These are phyloP conservation scores for Pestalotiopsis sp. DNA, from an alignment of 2,329 filamentous ascomycete species.

Conservation along the genomic window DNA sequence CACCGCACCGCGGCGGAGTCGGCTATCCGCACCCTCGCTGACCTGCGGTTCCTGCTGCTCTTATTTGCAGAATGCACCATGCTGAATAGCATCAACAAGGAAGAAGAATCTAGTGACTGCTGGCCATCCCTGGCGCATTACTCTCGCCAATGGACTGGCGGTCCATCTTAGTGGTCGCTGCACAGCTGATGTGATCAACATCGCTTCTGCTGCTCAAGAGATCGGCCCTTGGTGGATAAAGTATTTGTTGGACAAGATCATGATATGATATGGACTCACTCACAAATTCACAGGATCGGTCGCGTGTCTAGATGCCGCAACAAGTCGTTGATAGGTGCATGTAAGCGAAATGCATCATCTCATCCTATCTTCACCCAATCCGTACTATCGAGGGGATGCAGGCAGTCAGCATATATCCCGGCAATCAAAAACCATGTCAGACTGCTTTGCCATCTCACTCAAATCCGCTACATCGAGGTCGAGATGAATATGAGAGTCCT, in stretches of 20 bases:
- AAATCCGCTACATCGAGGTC: neutral
- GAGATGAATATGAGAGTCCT: neutral
- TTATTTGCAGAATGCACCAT: neutral
- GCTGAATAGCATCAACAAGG: fast-evolving
- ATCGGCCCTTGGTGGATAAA: neutral
- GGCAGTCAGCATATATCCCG: neutral
- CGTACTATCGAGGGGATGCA: neutral
- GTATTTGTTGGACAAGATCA: neutral
- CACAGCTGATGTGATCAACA: neutral
- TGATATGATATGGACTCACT: neutral
- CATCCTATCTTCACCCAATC: neutral
- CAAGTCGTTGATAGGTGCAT: neutral
- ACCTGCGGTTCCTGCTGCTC: neutral
- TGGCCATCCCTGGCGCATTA: neutral
- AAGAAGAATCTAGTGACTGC: neutral
- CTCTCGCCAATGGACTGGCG: neutral
- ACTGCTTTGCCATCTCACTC: neutral
- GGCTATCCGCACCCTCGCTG: neutral
- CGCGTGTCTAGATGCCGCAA: neutral
- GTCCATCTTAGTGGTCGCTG: neutral
- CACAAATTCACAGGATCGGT: neutral
- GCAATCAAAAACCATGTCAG: neutral
- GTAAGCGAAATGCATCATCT: neutral
- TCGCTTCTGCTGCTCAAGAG: neutral
- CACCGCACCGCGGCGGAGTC: no score